These are phyloP conservation scores for Mycosphaerella sp. DNA, from an alignment of 2,329 filamentous ascomycete genomes.

Conservation along the genomic window DNA sequence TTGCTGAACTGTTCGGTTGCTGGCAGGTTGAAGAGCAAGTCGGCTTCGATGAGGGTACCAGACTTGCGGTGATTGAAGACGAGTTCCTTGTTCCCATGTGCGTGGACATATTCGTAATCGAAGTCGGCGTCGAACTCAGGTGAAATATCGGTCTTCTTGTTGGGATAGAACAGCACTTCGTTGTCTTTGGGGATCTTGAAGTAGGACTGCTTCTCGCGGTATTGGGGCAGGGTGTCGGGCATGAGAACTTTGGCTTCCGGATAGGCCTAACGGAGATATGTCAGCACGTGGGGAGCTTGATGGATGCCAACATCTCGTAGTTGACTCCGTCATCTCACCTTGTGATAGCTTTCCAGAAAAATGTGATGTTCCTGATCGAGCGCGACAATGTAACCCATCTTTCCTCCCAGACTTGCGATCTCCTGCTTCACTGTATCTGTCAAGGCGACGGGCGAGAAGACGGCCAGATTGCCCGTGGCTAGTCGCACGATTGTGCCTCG, in stretches of 20 bases:
- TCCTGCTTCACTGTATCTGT: slow-evolving; percentile 67
- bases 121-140: slow-evolving; percentile 83
- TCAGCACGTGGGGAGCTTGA: slow-evolving; percentile 12
- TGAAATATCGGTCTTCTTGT: slow-evolving; percentile 47
- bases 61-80: slow-evolving; percentile 80
- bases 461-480: slow-evolving; percentile 67
- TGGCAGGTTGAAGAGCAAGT: slow-evolving; percentile 87
- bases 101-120: slow-evolving; percentile 72
- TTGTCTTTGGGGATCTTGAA: slow-evolving; percentile 24
- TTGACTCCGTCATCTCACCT: slow-evolving; percentile 25
- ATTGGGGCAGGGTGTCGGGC: slow-evolving; percentile 75
- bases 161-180: slow-evolving; percentile 50
- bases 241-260: slow-evolving; percentile 75
- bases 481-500: slow-evolving; percentile 81
- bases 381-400: slow-evolving; percentile 78
- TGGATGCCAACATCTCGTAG: neutral
- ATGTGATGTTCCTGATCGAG: slow-evolving; percentile 93
- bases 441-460: slow-evolving; percentile 87
- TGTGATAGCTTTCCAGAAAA: slow-evolving; percentile 78
- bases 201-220: slow-evolving; percentile 52
- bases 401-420: slow-evolving; percentile 49
- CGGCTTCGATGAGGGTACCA: slow-evolving; percentile 75
- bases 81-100: slow-evolving; percentile 77
- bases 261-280: slow-evolving; percentile 47
- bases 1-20: slow-evolving; percentile 70